These are phyloP conservation scores for Colletotrichum endophyticum DNA, from an alignment of 2,329 filamentous ascomycete genomes.

Conservation along the genomic window DNA sequence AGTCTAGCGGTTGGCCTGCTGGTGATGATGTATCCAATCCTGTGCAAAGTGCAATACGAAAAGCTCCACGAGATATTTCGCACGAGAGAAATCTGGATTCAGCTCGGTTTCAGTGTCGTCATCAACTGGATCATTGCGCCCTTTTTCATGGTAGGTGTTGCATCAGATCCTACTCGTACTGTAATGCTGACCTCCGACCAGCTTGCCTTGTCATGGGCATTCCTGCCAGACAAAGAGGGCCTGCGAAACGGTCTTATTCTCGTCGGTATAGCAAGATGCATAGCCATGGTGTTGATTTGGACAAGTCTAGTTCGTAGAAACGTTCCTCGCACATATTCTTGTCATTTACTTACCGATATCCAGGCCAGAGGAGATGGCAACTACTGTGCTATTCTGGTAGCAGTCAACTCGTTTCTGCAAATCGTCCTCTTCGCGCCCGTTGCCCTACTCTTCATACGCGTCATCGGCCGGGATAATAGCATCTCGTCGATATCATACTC, in stretches of 20 bases:
- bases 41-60: conserved; percentile 86
- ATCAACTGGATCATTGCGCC: conserved; percentile 87
- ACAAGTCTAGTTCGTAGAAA: conserved; percentile 55
- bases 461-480: conserved; percentile 62
- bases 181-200: conserved; percentile 29
- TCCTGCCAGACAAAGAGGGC: conserved; percentile 62
- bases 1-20: conserved; percentile 74
- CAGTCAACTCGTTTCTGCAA: conserved; percentile 76
- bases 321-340: not conserved
- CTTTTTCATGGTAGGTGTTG: conserved; percentile 71
- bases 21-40: conserved; percentile 94
- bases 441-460: conserved; percentile 70
- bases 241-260: conserved; percentile 75
- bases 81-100: conserved; percentile 71
- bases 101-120: conserved; percentile 77
- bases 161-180: not conserved
- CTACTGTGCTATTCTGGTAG: conserved; percentile 83
- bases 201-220: conserved; percentile 72
- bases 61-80: conserved; percentile 70
- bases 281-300: conserved; percentile 85
- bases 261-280: conserved; percentile 84
- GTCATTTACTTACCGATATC: not conserved
- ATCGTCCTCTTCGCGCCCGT: conserved; percentile 76
- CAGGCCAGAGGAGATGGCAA: conserved; percentile 75
- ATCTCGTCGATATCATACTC: conserved; percentile 57